Base-by-base conservation (phyloP, 805 yeast genomes). In the Candida vaughaniae region DNA sequence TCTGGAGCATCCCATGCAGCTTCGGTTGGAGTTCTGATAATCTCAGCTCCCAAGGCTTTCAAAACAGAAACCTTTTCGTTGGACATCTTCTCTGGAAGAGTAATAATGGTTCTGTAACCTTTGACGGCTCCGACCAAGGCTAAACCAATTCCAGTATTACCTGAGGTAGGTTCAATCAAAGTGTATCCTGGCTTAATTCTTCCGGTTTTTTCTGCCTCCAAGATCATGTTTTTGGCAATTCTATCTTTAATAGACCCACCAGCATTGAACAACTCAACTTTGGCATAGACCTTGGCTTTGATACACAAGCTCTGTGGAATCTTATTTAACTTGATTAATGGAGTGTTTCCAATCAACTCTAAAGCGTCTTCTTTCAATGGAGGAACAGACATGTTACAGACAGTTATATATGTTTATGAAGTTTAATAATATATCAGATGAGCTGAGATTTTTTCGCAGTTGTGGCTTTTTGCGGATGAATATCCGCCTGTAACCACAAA, bases 1-100 rank as follows among this genome's bases (percentile, higher is more conserved):
- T 87, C 95, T 29, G 95, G 95, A 32, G 95, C 77, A 53, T 86
- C 95, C 87, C 89, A 86, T 2, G 95, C 95, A 29, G 95, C 95
- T 56, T 83, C 95, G 19, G 90, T 86, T 35, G 95, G 95, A 9
- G 95, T 86, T 70, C 95, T 78, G 48, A 86, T 82, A 56, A 86
- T 86, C 60, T 86, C 95, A 22, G 95, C 95, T 41, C 95, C 95
- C 42, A 86, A 71, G 5, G 95, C 95, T 62, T 85, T 85, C 59
- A 86, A 74, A 5, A 87, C 95, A 33, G 90, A 78, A 20, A 86
- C 95, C 58, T 86, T 86, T 57, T 86, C 95, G 60, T 86, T 86
- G 29, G 91, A 83, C 95, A 86, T 86, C 67, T 86, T 86, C 68
- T 86, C 95, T 12, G 95, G 95, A 48, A 86, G 72, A 4, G 95